These are phyloP conservation scores for Whalleya microplaca DNA, from an alignment of 2,329 filamentous ascomycete genomes.

Conservation along the genomic window DNA sequence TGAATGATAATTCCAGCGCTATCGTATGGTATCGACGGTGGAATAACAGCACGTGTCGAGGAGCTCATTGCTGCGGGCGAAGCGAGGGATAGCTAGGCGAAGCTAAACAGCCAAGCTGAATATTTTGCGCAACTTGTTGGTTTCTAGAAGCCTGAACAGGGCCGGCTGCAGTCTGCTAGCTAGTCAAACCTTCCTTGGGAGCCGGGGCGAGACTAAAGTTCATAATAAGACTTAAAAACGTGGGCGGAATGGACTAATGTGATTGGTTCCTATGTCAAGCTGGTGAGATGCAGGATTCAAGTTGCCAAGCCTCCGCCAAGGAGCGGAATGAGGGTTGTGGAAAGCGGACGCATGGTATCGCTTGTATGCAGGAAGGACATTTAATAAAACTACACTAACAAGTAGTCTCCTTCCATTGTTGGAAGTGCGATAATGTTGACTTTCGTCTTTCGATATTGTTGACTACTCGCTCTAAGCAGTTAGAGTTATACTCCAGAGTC, in stretches of 20 bases:
- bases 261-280: conserved; percentile 16
- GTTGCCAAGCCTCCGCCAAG: neutral
- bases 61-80: neutral
- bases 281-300: neutral
- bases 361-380: neutral
- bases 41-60: conserved; percentile 13
- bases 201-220: too few species aligned
- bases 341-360: conserved; percentile 6
- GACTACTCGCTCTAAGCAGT: neutral
- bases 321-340: conserved; percentile 5
- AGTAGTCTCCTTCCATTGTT: neutral
- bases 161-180: neutral
- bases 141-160: neutral
- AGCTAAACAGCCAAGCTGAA: neutral
- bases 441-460: neutral
- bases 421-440: neutral
- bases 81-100: neutral
- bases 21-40: conserved; percentile 1
- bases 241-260: conserved; percentile 12
- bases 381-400: neutral
- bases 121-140: neutral
- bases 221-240: conserved; percentile 17
- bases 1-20: conserved; percentile 7
- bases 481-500: neutral
- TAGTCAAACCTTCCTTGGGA: neutral